These are phyloP conservation scores for Debaryomycetaceae sp. DNA, from an alignment of 1,139 yeast species.

Conservation along the genomic window DNA sequence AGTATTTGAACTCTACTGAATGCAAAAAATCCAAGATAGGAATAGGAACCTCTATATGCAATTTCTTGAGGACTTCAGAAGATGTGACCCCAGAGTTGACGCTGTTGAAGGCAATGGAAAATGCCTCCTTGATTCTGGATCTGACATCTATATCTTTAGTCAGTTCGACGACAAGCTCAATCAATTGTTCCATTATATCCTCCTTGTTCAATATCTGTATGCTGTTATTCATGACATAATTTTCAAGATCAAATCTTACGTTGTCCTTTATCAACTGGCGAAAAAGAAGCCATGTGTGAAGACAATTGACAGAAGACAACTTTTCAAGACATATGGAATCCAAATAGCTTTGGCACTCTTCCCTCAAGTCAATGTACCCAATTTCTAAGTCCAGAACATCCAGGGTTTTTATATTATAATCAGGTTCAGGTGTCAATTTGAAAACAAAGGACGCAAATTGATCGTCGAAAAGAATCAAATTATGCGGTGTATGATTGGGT, in stretches of 20 bases:
- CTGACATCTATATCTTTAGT: slow-evolving; percentile 2
- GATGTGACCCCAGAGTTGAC: slow-evolving; percentile 5
- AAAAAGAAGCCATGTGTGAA: slow-evolving; percentile 24
- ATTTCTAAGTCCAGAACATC: slow-evolving; percentile 43
- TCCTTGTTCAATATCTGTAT: slow-evolving; percentile 19
- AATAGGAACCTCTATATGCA: slow-evolving; percentile 49
- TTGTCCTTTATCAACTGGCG: slow-evolving; percentile 19
- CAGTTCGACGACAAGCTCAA: slow-evolving; percentile 12
- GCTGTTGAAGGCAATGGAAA: slow-evolving; percentile 2
- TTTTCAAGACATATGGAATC: slow-evolving; percentile 5
- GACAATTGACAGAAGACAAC: slow-evolving; percentile 9
- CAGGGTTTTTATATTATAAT: slow-evolving; percentile 17
- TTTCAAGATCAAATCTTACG: slow-evolving; percentile 33
- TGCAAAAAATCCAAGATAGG: slow-evolving; percentile 53
- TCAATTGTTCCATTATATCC: slow-evolving; percentile 15
- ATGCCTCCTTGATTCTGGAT: slow-evolving; percentile 9
- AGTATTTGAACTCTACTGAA: slow-evolving; percentile 42
- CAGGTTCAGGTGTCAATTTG: slow-evolving; percentile 33
- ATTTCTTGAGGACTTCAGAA: slow-evolving; percentile 11
- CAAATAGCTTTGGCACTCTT: slow-evolving; percentile 34
- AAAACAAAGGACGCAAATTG: slow-evolving; percentile 67
- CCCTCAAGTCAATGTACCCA: slow-evolving; percentile 41
- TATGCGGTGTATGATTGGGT: slow-evolving; percentile 15
- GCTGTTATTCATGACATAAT: slow-evolving; percentile 30
- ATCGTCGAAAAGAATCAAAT: slow-evolving; percentile 59